Evolutionary conservation across 306 rosid species (phyloP), one percentile per base, ranked within the genome.

Genomic region (Luffa aegyptiaca): DNA sequence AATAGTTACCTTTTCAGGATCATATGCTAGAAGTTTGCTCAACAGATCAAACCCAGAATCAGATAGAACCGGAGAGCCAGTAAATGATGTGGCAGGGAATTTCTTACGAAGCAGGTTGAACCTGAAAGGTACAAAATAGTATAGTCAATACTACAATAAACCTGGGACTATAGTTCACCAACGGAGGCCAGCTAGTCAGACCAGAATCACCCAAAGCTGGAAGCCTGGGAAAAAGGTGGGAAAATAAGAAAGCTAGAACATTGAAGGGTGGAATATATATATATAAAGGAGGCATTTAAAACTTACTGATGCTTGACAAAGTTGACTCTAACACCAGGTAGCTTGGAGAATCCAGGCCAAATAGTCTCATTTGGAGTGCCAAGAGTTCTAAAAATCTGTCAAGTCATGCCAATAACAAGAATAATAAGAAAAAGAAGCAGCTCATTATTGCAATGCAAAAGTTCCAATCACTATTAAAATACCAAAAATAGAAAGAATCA

Each of bases 141-240:
- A 52, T 14, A 21, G 89, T 96, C 86, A 90, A 91, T 90, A 86
- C 74, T 88, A 75, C 75, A 85, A 71, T 65, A 80, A 79, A 81
- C 73, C 71, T 68, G 75, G 61, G 88, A 90, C 83, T 79, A 88
- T 74, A 85, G 48, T 80, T 90, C 95, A 88, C 93, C 97, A 90
- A 83, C 75, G 79, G 86, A 87, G 92, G 93, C 93, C 96, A 90
- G 96, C 87, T 86, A 91, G 96, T 90, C 90, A 87, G 89, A 89
- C 88, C 91, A 91, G 93, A 91, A 90, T 91, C 98, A 95, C 97
- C 96, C 92, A 95, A 88, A 92, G 97, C 92, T 89, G 96, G 97
- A 92, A 92, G 98, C 98, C 98, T 92, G 97, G 93, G 96, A 92
- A 94, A 92, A 92, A 92, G 92, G 96, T 82, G 89, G 93, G 88